phyloP scores from a whole-genome alignment of 306 rosid species.

The Delonix regia region DNA sequence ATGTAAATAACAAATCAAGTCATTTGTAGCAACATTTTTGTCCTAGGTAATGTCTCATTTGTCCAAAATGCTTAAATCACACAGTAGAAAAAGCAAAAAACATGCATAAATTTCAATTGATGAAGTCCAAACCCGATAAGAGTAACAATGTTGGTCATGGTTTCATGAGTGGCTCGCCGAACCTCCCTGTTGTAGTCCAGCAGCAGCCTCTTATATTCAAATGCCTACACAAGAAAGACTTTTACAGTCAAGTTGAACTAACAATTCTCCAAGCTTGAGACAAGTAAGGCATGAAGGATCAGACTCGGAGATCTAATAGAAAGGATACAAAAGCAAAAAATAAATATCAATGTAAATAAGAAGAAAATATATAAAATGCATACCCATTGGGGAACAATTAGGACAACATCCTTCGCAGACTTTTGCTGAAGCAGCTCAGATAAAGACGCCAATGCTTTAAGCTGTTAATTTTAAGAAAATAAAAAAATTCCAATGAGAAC shows the following conservation, averaged over 20 bases:
- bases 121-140: conserved; percentile 67
- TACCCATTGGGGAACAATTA: conserved; percentile 95
- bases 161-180: conserved; percentile 88
- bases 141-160: conserved; percentile 77
- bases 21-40: conserved; percentile 3
- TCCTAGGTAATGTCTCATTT: conserved; percentile 24
- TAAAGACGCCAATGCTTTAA: conserved; percentile 81
- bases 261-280: conserved; percentile 20
- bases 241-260: conserved; percentile 22
- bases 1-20: conserved; percentile 16
- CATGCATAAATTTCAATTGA: conserved; percentile 28
- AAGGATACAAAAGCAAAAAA: conserved; percentile 16
- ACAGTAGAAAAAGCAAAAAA: conserved; percentile 22
- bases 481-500: conserved; percentile 35
- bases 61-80: conserved; percentile 27
- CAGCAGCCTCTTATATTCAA: conserved; percentile 90
- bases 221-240: conserved; percentile 59
- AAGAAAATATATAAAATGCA: conserved; percentile 24
- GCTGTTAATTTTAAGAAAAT: conserved; percentile 54
- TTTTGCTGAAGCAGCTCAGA: conserved; percentile 71
- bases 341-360: neutral
- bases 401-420: conserved; percentile 64
- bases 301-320: neutral
- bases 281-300: neutral
- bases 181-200: conserved; percentile 96